Conservation (phyloP, 495 filamentous ascomycete species). For the Tuber calosporum region DNA sequence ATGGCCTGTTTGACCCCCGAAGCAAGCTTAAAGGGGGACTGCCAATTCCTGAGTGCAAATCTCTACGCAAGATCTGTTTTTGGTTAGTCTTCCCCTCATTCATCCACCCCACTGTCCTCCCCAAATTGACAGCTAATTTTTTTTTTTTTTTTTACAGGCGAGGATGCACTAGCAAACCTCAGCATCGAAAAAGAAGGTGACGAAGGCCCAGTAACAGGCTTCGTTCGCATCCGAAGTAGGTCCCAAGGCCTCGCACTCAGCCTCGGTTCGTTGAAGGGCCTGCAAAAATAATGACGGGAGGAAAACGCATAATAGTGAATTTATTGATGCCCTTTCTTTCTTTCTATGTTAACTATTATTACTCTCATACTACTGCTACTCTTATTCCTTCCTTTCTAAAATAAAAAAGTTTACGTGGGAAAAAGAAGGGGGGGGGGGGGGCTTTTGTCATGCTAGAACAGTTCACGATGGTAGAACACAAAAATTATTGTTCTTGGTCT, state of each 20-base stretch:
- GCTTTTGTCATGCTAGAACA: constrained; percentile 35
- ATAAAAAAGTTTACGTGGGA: constrained; percentile 28
- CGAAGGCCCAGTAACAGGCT: constrained; percentile 93
- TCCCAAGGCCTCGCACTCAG: constrained; percentile 93
- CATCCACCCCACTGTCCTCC: background rate
- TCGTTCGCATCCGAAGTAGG: constrained; percentile 94
- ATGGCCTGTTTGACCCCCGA: constrained; percentile 98
- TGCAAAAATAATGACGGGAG: constrained; percentile 56
- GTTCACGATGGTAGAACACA: constrained; percentile 28
- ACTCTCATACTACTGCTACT: background rate
- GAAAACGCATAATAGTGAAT: background rate
- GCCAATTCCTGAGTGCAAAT: constrained; percentile 95
- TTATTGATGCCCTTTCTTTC: background rate
- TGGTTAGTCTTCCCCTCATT: constrained; percentile 58
- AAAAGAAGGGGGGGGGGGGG: background rate
- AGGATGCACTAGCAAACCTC: constrained; percentile 96
- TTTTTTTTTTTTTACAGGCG: constrained; percentile 56
- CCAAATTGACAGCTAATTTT: constrained; percentile 24
- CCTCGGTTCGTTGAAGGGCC: constrained; percentile 86
- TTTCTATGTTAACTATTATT: background rate
- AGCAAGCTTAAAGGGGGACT: constrained; percentile 92
- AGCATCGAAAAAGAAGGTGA: constrained; percentile 98
- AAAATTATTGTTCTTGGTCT: constrained; percentile 15
- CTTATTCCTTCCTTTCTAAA: constrained; percentile 18
- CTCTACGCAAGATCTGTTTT: constrained; percentile 97